Evolutionary conservation across 371 early-diverging fungal genomes (phyloP).

Genomic region (Blakeslea trispora): DNA sequence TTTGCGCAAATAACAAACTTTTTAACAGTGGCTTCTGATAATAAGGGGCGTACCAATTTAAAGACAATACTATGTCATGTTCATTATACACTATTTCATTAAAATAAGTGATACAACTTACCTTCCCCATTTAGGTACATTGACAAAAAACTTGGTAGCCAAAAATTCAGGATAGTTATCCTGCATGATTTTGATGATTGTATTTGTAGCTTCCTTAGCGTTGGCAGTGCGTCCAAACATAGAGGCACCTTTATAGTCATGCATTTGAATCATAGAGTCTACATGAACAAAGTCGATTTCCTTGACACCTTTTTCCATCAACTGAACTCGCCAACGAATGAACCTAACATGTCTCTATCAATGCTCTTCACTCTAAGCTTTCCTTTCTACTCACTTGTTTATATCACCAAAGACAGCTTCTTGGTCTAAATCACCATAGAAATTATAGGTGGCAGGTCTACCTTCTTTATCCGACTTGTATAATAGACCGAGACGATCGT

Average conservation of each 20-base stretch:
- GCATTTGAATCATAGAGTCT: constrained; percentile 64
- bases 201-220: constrained; percentile 55
- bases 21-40: constrained; percentile 59
- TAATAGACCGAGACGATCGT: constrained; percentile 45
- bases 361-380: no score
- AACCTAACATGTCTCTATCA: no score
- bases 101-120: constrained; percentile 19
- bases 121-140: constrained; percentile 66
- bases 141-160: constrained; percentile 60
- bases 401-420: constrained; percentile 58
- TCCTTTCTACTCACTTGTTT: no score
- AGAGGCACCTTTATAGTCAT: constrained; percentile 61
- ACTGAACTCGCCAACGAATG: constrained; percentile 65
- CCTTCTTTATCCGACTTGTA: constrained; percentile 52
- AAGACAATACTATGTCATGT: constrained; percentile 46
- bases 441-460: constrained; percentile 64
- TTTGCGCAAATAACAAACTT: constrained; percentile 60
- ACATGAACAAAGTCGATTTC: constrained; percentile 54
- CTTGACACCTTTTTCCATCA: constrained; percentile 60
- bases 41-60: constrained; percentile 52
- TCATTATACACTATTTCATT: no score
- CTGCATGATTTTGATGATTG: constrained; percentile 56
- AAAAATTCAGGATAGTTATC: constrained; percentile 69
- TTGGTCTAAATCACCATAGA: constrained; percentile 60
- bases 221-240: constrained; percentile 53